Evolutionary conservation across 2,329 filamentous ascomycete species (phyloP), one percentile per base, ranked within the genome.

Genomic region (Fusarium sp.): DNA sequence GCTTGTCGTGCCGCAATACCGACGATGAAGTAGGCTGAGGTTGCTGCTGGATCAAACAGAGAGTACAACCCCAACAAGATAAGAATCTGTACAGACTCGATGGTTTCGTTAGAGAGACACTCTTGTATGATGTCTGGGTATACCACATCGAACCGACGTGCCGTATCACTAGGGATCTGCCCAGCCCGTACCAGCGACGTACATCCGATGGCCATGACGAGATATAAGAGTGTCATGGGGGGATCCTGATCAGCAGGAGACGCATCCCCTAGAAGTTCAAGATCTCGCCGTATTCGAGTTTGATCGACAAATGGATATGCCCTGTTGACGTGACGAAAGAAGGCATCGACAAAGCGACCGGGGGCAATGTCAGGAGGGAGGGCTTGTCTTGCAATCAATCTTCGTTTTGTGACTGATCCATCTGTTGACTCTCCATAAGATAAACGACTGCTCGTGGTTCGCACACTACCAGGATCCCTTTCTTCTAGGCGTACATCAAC

Each of bases 151-250:
- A 84, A 84, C 37, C 74, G 79, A 12, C 75, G 75, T 2, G 75
- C 76, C 70, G 70, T 76, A 21, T 81, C 80, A 21, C 77, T 73
- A 5, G 83, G 80, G 3, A 84, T 78, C 62, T 85, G 82, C 2
- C 84, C 84, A 3, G 83, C 84, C 3, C 85, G 78, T 66, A 84
- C 81, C 23, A 86, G 73, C 0, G 84, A 86, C 0, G 83, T 85
- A 58, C 82, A 84, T 0, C 85, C 84, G 42, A 86, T 85, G 30
- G 85, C 84, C 82, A 86, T 85, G 70, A 86, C 79, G 9, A 86
- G 81, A 66, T 84, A 84, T 6, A 85, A 69, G 9, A 83, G 63
- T 9, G 82, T 85, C 60, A 77, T 72, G 19, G 73, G 71, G 25
- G 76, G 75, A 47, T 77, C 76, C 50, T 73, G 72, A 46, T 72